These are phyloP conservation scores for Colletotrichum salicis DNA, from an alignment of 2,329 filamentous ascomycete species.

Conservation along the genomic window DNA sequence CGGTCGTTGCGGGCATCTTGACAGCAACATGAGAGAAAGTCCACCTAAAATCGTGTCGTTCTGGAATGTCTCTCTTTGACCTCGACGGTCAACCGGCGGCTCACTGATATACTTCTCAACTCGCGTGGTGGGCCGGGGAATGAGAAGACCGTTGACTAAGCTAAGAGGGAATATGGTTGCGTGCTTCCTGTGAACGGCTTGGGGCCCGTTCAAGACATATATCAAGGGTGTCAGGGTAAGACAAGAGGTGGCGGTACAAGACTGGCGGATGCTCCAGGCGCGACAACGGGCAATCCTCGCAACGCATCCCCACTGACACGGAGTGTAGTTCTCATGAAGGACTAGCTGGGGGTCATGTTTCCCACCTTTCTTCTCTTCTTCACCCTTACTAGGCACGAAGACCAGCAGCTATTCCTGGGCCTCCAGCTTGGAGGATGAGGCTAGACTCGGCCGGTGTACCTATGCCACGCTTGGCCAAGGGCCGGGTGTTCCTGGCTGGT, in stretches of 20 bases:
- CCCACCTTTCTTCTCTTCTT: not conserved
- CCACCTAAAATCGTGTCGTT: conserved; percentile 12
- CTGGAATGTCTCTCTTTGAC: conserved; percentile 24
- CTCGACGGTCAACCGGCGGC: conserved; percentile 1
- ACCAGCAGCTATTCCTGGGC: conserved; percentile 5
- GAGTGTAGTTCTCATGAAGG: conserved; percentile 3
- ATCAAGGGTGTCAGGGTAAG: conserved; percentile 30
- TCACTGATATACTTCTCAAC: conserved; percentile 21
- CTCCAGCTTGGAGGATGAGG: conserved; percentile 7
- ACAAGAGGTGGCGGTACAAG: conserved; percentile 27
- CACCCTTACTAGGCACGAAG: conserved; percentile 4
- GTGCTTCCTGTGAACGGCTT: conserved; percentile 15
- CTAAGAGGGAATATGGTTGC: conserved; percentile 3
- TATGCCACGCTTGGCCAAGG: conserved; percentile 14
- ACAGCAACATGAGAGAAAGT: conserved; percentile 1
- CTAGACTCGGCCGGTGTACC: not conserved
- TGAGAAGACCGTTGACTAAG: conserved; percentile 9
- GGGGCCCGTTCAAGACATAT: conserved; percentile 29
- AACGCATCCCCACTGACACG: conserved; percentile 9
- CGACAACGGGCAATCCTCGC: conserved; percentile 8
- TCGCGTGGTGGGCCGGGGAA: conserved; percentile 21
- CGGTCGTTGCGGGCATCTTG: conserved; percentile 27
- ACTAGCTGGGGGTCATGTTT: conserved; percentile 7
- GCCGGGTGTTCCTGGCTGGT: conserved; percentile 18
- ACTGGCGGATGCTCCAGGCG: conserved; percentile 22